A percentile compares a stretch with the other conserved stretches of the same genome.
Evolutionary conservation across 768 basidiomycete species (phyloP).

Genomic region (Pleurotus giganteus): DNA sequence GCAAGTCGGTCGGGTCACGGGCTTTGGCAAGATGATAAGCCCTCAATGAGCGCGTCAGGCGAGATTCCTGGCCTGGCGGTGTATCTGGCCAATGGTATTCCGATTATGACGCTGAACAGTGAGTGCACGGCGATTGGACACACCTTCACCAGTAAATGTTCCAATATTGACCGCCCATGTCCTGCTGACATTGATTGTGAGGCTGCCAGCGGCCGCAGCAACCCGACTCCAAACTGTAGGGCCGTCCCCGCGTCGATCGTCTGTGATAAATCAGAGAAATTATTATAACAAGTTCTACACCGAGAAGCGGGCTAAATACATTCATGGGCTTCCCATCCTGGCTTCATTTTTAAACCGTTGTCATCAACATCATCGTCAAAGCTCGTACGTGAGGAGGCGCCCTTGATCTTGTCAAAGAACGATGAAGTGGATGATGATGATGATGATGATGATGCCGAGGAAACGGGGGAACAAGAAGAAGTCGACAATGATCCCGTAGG

Average conservation of each 20-base stretch:
- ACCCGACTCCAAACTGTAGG: conserved; percentile 56
- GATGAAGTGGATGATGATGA: conserved; percentile 30
- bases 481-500: conserved; percentile 12
- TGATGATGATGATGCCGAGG: conserved; percentile 23
- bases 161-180: conserved; percentile 49
- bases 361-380: conserved; percentile 35
- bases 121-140: conserved; percentile 9
- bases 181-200: conserved; percentile 57
- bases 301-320: too few relatives aligned
- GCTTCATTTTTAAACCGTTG: neutral
- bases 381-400: conserved; percentile 41
- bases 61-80: conserved; percentile 55
- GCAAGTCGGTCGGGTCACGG: conserved; percentile 53
- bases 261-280: neutral
- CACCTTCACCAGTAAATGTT: conserved; percentile 44
- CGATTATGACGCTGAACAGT: neutral
- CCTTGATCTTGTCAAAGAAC: conserved; percentile 35
- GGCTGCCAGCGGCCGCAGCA: conserved; percentile 46
- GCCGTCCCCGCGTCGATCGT: conserved; percentile 31
- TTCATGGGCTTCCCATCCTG: neutral
- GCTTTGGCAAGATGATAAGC: conserved; percentile 66
- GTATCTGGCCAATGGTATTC: conserved; percentile 31
- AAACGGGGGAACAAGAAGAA: conserved; percentile 18
- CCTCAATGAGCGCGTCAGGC: conserved; percentile 63
- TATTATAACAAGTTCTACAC: neutral